phyloP scores from a whole-genome alignment of 805 yeast genomes.

The Tetrapisispora taiwanensis region DNA sequence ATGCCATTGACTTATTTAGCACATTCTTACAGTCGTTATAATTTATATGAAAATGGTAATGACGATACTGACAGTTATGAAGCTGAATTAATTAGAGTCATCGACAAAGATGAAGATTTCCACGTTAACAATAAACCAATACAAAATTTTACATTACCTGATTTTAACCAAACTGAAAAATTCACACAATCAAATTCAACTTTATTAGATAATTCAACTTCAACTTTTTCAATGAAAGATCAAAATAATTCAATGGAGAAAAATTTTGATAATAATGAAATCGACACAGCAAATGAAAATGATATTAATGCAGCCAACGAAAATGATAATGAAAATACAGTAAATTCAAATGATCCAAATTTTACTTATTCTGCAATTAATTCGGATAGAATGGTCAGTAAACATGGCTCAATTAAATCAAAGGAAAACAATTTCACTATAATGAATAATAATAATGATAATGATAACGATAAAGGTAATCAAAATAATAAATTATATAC shows the following conservation, averaged over 20 bases:
- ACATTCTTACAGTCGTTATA: slow-evolving; percentile 9
- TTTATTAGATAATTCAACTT: neutral
- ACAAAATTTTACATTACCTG: slow-evolving; percentile 4
- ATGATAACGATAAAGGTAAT: neutral
- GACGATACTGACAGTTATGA: slow-evolving; percentile 12
- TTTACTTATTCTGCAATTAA: slow-evolving; percentile 18
- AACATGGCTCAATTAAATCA: neutral
- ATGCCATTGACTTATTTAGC: slow-evolving; percentile 41
- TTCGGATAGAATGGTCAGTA: slow-evolving; percentile 4
- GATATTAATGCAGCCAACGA: slow-evolving; percentile 1
- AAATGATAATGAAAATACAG: neutral
- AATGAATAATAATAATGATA: neutral
- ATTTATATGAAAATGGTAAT: slow-evolving; percentile 9
- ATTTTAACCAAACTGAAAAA: slow-evolving; percentile 5
- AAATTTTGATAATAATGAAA: neutral
- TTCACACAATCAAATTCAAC: neutral
- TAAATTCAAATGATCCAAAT: slow-evolving; percentile 3
- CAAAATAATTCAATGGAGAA: neutral
- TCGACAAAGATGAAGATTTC: slow-evolving; percentile 1
- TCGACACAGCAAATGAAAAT: slow-evolving; percentile 1
- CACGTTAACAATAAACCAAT: neutral
- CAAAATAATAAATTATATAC: neutral
- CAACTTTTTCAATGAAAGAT: neutral
- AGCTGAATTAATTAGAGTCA: slow-evolving; percentile 1
- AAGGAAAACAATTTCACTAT: neutral